Evolutionary conservation across 1,284 basidiomycete species (phyloP).

Genomic region (Cryptococcus maquisensis): DNA sequence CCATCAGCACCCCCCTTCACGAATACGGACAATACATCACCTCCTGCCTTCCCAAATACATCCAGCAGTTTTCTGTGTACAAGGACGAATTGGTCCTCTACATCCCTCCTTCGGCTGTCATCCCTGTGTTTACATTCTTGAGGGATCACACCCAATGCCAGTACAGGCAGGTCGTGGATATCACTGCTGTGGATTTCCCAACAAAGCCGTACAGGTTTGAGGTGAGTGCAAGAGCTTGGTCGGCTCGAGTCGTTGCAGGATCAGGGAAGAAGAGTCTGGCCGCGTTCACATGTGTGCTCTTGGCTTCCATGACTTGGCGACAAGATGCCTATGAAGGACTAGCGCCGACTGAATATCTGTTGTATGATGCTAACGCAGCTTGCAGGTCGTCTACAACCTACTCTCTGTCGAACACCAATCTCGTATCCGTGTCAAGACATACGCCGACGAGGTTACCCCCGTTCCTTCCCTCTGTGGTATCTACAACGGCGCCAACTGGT

Average conservation of each 20-base stretch:
- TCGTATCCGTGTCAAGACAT: constrained; percentile 95
- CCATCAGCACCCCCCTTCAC: constrained; percentile 71
- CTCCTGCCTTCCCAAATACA: constrained; percentile 86
- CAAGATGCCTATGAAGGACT: no score
- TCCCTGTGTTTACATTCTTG: constrained; percentile 87
- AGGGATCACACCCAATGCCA: constrained; percentile 95
- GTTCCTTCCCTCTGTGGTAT: constrained; percentile 78
- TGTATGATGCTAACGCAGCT: neutral
- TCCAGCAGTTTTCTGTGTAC: constrained; percentile 96
- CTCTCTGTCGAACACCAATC: constrained; percentile 68
- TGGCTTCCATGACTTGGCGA: no score
- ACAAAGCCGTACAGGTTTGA: constrained; percentile 92
- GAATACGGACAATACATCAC: constrained; percentile 85
- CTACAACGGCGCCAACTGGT: constrained; percentile 95
- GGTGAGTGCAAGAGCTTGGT: constrained; percentile 31
- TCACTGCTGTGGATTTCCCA: constrained; percentile 93
- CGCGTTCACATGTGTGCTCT: no score
- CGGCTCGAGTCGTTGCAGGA: no score
- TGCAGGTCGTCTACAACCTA: constrained; percentile 83
- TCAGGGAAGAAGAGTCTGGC: no score
- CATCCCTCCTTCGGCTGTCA: constrained; percentile 71
- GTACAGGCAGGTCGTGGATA: constrained; percentile 89
- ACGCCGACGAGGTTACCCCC: constrained; percentile 90
- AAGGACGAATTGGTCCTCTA: constrained; percentile 90
- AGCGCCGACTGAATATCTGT: no score